These are phyloP conservation scores for Plasmodium coatneyi DNA, from an alignment of 169 alveolate species.

Conservation along the genomic window DNA sequence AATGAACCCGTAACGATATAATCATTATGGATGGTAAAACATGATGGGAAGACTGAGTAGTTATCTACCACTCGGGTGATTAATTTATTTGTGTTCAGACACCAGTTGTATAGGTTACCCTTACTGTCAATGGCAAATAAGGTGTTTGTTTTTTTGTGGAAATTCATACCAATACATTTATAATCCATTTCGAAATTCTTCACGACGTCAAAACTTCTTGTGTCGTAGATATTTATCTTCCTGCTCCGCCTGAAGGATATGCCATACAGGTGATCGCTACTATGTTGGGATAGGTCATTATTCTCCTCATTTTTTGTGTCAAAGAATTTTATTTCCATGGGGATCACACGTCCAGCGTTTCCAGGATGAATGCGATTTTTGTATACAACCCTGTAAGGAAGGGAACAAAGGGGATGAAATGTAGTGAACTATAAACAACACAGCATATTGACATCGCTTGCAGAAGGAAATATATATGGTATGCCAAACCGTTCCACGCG, in stretches of 20 bases:
- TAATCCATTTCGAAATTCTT: slow-evolving; percentile 40
- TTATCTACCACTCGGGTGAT: slow-evolving; percentile 41
- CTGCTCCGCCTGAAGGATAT: slow-evolving; percentile 23
- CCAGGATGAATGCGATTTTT: slow-evolving; percentile 47
- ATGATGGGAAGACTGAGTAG: slow-evolving; percentile 68
- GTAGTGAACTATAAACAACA: neutral
- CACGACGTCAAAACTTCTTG: slow-evolving; percentile 36
- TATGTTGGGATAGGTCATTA: neutral
- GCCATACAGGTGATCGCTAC: slow-evolving; percentile 7
- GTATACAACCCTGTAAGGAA: slow-evolving; percentile 31
- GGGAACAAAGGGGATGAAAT: neutral
- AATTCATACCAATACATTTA: slow-evolving; percentile 67
- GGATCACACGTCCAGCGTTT: neutral
- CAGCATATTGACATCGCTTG: neutral
- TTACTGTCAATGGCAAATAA: slow-evolving; percentile 58
- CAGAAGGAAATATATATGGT: neutral
- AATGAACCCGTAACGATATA: slow-evolving; percentile 42
- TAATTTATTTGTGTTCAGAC: slow-evolving; percentile 65
- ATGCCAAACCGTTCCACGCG: neutral
- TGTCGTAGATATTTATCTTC: slow-evolving; percentile 60
- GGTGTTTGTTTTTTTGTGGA: slow-evolving; percentile 53
- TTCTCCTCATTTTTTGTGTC: neutral
- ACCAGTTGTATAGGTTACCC: slow-evolving; percentile 73
- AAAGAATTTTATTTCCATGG: slow-evolving; percentile 61
- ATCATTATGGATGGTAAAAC: slow-evolving; percentile 24